Evolutionary conservation across 2,329 filamentous ascomycete species (phyloP), one percentile per base, ranked within the genome.

Genomic region (Aspergillus spinulosporus): DNA sequence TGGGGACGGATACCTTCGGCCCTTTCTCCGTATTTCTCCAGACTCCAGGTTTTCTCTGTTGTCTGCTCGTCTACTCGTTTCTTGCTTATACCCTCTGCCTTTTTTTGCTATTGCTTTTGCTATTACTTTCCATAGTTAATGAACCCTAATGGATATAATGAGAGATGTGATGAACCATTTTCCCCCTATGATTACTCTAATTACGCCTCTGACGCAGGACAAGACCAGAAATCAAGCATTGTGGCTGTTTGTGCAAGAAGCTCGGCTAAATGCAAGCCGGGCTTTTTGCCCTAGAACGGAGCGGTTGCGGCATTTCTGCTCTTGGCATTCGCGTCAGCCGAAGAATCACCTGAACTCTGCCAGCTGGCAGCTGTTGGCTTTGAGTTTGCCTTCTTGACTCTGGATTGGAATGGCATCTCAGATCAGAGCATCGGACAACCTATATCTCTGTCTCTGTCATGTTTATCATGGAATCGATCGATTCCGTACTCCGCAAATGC

Each of bases 191-290:
- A 37, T 21, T 4, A 28, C 21, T 8, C 5, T 37, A 14, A 11
- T 32, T 21, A 29, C 46, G 46, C 46, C 46, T 49, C 46, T 49
- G 8, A 49, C 46, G 46, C 32, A 49, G 46, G 46, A 49, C 46
- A 39, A 49, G 46, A 49, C 15, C 15, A n/a, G 15, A 28, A 32
- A 39, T 49, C 46, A 40, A 49, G 47, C 36, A 34, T 49, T 49
- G 47, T 40, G 47, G 47, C 47, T 40, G 32, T 6, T 3, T 8
- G 21, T 40, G 37, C 37, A 5, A 12, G 37, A 40, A 12, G 34
- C 34, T 39, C 47, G 47, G 39, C 14, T 42, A 42, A 42, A 21
- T 15, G 39, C 14, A 12, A 15, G 39, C 39, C 39, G 39, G 15
- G 7, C 21, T 21, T 21, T 21, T 21, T 21, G 21, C 5, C 5